Base-by-base conservation (phyloP, 208 protist species). In the Paratrypanosoma confusum region DNA sequence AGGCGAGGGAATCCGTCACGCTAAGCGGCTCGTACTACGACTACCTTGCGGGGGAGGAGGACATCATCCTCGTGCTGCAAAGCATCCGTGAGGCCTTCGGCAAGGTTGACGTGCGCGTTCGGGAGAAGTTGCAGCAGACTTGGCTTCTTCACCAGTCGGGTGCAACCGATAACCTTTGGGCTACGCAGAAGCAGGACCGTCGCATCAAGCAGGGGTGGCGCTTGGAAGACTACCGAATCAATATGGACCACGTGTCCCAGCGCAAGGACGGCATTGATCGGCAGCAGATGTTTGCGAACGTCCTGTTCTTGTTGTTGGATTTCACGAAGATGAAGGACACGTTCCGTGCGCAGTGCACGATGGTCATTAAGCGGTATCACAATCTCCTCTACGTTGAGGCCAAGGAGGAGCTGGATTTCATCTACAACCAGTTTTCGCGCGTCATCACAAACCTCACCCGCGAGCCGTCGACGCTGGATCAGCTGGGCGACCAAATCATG, bases 61-160 rank as follows among this genome's bases (percentile, higher is more conserved):
- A 97, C 33, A 90, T 95, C 21, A 79, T 96, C 52, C 71, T 94
- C 20, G 79, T 69, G 6, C 76, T 96, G 18, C 77, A 90, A 16
- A 74, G 73, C 39, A 81, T 98, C 34, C 80, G 86, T 28, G 81
- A 79, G 18, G 68, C 89, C 27, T 95, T 98, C 66, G 65, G 81
- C 34, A 78, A 87, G 28, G 56, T 97, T 13, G 47, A 74, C 18
- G 89, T 94, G 53, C 95, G 96, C 65, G 66, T 96, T 14, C 77
- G 77, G 40, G 90, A 97, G 39, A 83, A 91, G 57, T 87, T 97
- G 45, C 89, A 82, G 50, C 79, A 95, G 55, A 90, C 87, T 7
- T 98, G 93, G 93, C 87, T 95, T 56, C 61, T 95, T 24, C 90
- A 98, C 48, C 97, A 97, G 65, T 92, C 95, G 22, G 77, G 68